Base-by-base conservation (phyloP, 805 yeast species). In the Blastobotrys robertii region DNA sequence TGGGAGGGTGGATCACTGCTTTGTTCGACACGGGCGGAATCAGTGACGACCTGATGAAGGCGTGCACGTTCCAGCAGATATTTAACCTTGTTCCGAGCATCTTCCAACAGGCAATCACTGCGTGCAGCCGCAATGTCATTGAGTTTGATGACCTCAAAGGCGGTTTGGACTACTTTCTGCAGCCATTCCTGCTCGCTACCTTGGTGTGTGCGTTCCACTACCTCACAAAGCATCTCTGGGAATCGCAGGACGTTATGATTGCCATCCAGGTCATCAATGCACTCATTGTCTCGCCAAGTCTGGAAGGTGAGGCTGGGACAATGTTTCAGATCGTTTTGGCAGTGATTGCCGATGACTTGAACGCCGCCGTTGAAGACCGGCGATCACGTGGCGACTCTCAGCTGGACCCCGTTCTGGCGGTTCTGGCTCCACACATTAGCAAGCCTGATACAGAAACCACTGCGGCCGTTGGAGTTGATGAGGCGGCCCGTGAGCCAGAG, bases 91-190 rank as follows among this genome's bases (percentile, higher is more conserved):
- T 87, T 13, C 92, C 96, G 1, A 68, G 74, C 3, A 75, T 90
- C 22, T 76, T 85, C 53, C 78, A 77, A 47, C 88, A 85, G 56
- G 80, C 85, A 0, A 67, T 84, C 9, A 57, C 70, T 11, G 84
- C 94, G 1, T 68, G 76, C 39, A 70, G 72, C 15, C 60, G 70
- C 16, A 76, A 74, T 1, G 62, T 75, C 10, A 67, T 84, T 3
- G 81, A 77, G 49, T 58, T 71, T 8, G 79, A 78, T 3, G 72
- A 77, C 3, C 66, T 86, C 34, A 71, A 70, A 38, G 84, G 83
- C 44, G 97, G 96, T 0, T 66, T 90, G 30, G 97, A 88, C 54
- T 86, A 88, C 54, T 82, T 90, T 51, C 67, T 83, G 37, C 95
- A 88, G 54, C 82, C 85, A 2, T 83, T 84, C 49, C 66, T 90